These are phyloP conservation scores for Euphorbia peplus DNA, from an alignment of 345 rosid species.

Conservation along the genomic window DNA sequence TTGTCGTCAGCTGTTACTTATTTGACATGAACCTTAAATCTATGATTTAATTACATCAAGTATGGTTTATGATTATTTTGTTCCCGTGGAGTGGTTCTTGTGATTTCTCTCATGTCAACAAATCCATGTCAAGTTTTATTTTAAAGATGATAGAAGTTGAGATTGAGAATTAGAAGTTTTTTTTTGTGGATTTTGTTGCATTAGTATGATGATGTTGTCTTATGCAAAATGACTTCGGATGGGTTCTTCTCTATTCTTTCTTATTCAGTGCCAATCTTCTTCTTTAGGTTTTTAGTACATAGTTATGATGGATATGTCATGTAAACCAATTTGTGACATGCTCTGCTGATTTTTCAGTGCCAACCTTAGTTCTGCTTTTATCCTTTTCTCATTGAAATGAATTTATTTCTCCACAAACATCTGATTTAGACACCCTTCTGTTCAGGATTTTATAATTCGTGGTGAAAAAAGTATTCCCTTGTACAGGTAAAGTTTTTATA, in stretches of 20 bases:
- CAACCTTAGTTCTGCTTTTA: not conserved
- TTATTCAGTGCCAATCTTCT: not conserved
- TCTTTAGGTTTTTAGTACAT: constrained; percentile 1
- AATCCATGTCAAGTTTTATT: not conserved
- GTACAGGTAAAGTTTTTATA: constrained; percentile 65
- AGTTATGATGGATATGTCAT: not conserved
- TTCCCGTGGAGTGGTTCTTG: not conserved
- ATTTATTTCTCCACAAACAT: not conserved
- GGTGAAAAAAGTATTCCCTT: constrained; percentile 82
- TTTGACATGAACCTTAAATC: not conserved
- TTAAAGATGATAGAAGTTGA: constrained; percentile 8
- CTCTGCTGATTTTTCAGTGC: constrained; percentile 2
- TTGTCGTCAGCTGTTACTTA: not conserved
- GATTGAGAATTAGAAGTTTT: not conserved
- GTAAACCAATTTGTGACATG: not conserved
- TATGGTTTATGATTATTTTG: not conserved
- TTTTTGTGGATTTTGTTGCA: not conserved
- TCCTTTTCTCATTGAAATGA: not conserved
- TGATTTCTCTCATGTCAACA: not conserved
- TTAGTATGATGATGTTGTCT: not conserved
- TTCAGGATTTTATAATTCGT: constrained; percentile 81
- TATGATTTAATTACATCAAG: not conserved
- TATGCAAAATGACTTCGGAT: not conserved
- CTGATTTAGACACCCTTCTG: constrained; percentile 4
- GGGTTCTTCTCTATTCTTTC: not conserved